Percentiles rank a stretch among this genome's conserved stretches.
Evolutionary conservation across 768 basidiomycete genomes (phyloP).

Genomic region (Kwoniella botswanensis): DNA sequence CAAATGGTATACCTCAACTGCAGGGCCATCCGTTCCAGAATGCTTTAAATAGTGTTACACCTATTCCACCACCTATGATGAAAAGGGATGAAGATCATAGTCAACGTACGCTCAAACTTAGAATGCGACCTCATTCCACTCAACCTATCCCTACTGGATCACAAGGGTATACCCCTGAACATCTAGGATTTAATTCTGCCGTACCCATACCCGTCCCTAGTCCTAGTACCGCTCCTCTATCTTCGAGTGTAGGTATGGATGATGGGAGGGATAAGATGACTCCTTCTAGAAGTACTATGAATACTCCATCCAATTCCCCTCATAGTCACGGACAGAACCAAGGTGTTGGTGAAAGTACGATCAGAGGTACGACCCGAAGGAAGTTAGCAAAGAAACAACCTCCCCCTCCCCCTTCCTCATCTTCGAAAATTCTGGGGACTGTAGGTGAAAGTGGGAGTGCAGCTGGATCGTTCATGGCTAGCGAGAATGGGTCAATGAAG

Average conservation of each 20-base stretch:
- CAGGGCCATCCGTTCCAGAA: not conserved
- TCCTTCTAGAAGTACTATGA: conserved; percentile 13
- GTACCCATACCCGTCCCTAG: not conserved
- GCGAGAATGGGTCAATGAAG: conserved; percentile 7
- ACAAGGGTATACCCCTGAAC: not conserved
- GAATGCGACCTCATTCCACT: not conserved
- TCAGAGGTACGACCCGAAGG: not conserved
- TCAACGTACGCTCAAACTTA: conserved; percentile 4
- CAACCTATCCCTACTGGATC: not conserved
- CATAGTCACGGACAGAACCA: not conserved
- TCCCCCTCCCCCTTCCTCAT: not conserved
- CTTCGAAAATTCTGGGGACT: not conserved
- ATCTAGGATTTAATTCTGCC: not conserved
- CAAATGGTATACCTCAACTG: not conserved
- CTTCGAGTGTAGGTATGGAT: not conserved
- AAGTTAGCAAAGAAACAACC: conserved; percentile 13
- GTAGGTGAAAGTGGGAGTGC: not conserved
- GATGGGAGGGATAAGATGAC: conserved; percentile 1
- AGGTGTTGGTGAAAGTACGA: not conserved
- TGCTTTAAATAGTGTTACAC: not conserved
- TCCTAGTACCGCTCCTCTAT: not conserved
- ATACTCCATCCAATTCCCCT: not conserved
- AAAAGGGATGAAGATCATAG: not conserved
- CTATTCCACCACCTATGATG: not conserved
- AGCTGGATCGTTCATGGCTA: not conserved